These are phyloP conservation scores for Arthrobotrys conoides DNA, from an alignment of 2,329 filamentous ascomycete species.

Conservation along the genomic window DNA sequence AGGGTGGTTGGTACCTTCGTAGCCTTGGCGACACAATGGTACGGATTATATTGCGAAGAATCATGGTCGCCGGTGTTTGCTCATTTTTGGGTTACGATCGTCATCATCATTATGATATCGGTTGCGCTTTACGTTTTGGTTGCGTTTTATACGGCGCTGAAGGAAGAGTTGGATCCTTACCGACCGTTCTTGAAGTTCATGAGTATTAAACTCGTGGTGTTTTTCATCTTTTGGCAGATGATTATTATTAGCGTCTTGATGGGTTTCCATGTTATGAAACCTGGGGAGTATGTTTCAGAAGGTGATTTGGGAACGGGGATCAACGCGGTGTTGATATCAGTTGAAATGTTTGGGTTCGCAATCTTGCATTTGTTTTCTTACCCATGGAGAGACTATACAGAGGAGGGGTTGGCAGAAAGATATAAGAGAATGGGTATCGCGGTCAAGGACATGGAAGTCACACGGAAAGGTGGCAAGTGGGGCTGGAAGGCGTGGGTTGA, in stretches of 20 bases:
- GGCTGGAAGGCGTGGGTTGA: constrained; percentile 57
- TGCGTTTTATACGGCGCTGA: constrained; percentile 87
- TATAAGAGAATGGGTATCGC: constrained; percentile 70
- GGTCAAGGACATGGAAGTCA: constrained; percentile 66
- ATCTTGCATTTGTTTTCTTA: constrained; percentile 87
- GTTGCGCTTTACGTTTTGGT: constrained; percentile 91
- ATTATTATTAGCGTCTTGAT: constrained; percentile 75
- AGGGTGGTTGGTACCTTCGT: constrained; percentile 84
- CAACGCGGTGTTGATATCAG: constrained; percentile 80
- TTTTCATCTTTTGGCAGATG: constrained; percentile 89
- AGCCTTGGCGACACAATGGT: constrained; percentile 79
- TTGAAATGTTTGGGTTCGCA: constrained; percentile 88
- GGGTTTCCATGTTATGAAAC: constrained; percentile 75
- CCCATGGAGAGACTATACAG: constrained; percentile 79
- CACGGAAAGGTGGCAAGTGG: constrained; percentile 69
- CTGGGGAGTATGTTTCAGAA: constrained; percentile 75
- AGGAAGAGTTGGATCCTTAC: constrained; percentile 77
- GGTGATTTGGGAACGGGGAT: constrained; percentile 86
- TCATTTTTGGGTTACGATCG: constrained; percentile 84
- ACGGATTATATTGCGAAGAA: constrained; percentile 81
- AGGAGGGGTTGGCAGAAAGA: constrained; percentile 68
- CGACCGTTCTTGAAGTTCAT: constrained; percentile 83
- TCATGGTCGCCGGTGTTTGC: constrained; percentile 83
- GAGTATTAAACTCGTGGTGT: constrained; percentile 91
- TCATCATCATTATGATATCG: constrained; percentile 80